Percentiles rank a stretch among this genome's conserved stretches.
phyloP scores from a whole-genome alignment of 2,329 filamentous ascomycete genomes.

The Cladosporium sp. region DNA sequence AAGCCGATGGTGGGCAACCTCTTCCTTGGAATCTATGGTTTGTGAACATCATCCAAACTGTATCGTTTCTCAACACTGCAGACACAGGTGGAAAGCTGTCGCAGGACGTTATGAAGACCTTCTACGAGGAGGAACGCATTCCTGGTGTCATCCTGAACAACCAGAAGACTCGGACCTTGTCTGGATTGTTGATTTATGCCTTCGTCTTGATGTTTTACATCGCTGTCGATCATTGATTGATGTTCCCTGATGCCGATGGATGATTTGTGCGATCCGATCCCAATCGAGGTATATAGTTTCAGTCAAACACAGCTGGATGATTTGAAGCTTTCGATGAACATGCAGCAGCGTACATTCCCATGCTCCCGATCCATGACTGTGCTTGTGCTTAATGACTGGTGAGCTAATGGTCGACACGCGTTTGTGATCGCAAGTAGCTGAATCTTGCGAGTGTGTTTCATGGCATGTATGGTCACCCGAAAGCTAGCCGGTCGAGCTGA shows the following conservation, averaged over 20 bases:
- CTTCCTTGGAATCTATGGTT: conserved; percentile 27
- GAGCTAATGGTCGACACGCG: no score
- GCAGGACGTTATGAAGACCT: conserved; percentile 21
- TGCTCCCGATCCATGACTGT: no score
- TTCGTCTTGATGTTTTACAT: conserved; percentile 7
- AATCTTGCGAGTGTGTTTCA: no score
- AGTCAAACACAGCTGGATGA: no score
- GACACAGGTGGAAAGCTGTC: conserved; percentile 20
- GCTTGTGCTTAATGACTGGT: no score
- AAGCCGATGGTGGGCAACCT: conserved; percentile 15
- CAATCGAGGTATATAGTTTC: no score
- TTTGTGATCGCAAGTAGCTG: no score
- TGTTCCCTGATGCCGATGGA: not conserved
- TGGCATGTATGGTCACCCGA: no score
- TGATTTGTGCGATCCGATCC: no score
- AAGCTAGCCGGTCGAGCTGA: not conserved
- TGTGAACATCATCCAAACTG: conserved; percentile 28
- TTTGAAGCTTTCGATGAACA: no score
- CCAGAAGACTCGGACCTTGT: conserved; percentile 19
- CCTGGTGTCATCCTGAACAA: conserved; percentile 26
- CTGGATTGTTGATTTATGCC: conserved; percentile 21
- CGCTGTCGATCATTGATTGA: not conserved
- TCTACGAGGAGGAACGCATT: conserved; percentile 32
- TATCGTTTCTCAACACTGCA: conserved; percentile 11
- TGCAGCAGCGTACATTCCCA: no score